Evolutionary conservation across 768 basidiomycete species (phyloP), one percentile per base, ranked within the genome.

Genomic region (Nidula microcarpa): DNA sequence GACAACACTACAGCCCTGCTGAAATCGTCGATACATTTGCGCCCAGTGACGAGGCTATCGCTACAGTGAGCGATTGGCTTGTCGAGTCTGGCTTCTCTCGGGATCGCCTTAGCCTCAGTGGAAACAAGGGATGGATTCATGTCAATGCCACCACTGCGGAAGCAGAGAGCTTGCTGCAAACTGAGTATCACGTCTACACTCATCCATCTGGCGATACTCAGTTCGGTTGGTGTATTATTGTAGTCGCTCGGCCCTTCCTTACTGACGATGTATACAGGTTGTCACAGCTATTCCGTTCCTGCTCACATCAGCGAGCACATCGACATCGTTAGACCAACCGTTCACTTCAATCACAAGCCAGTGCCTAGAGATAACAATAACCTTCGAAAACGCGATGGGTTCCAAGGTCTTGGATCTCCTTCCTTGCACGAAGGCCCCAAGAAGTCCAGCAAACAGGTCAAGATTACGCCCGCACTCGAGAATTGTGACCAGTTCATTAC

Each of bases 141-240:
- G 51, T 76, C 52, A 69, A 77, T 36, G 71, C 70, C 4, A 75
- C 73, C 13, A 68, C 73, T 7, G 67, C 62, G 10, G 76, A 78
- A 55, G 69, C 69, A 0, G 78, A 79, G 58, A 55, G 62, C 7
- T 66, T 79, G 11, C 64, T 80, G 14, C 62, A 69, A 14, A 71
- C 77, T 1, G 71, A 79, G 54, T 81, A 81, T 60, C 70, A 77
- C 52, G 70, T 79, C 7, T 80, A 73, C 55, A 64, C 62, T 23
- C 75, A 79, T 55, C 60, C 65, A n/a, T 62, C 62, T 34, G 75
- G 74, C 16, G 63, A 65, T 17, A 62, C 74, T 54, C 74, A 75
- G 51, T 54, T 77, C 33, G 74, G 75, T 75, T 45, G 14, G 65
- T 50, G 67, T 16, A 43, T 46, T 16, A 17, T 18, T 5, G 45